Base-by-base conservation (phyloP, 2,329 filamentous ascomycete genomes). In the Colletotrichum sp. region DNA sequence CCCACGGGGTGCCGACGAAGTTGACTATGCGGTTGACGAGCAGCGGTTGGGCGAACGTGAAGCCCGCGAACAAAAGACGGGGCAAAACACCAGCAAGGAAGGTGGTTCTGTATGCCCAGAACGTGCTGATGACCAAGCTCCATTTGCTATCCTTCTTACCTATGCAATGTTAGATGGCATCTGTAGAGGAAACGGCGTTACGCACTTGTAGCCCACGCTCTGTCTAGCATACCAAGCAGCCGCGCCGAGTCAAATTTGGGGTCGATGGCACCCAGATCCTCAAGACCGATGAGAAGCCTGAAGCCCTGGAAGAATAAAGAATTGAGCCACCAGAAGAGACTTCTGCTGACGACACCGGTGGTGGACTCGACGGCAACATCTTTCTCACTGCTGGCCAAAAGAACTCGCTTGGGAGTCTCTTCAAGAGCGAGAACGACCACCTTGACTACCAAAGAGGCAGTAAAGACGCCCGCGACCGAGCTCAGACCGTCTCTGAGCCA, bases 11-110 rank as follows among this genome's bases (percentile, higher is more conserved):
- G 18, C 81, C 78, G 4, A 85, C 81, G n/a, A 82, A 83, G 8
- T 74, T 65, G 28, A 87, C 81, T 1, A 83, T 78, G 2, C 82
- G 79, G 32, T 83, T 81, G 77, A 89, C 84, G 28, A 89, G 84
- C 28, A 89, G 86, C 0, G 88, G 87, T 49, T 89, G 88, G 7
- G 85, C 82, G 69, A 88, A 88, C 8, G 79, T 84, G 78, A 89
- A 88, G 6, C 81, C 87, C 2, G 82, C 83, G 28, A 83, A 82
- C 12, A 82, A 80, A 4, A 88, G 78, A 0, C 87, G 83, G 4
- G 87, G 85, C 6, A 84, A 55, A 6, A 88, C 79, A 0, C 81
- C 82, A 2, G 81, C 79, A 3, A 82, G 26, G 8, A 86, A 78
- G 5, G 83, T 80, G 79, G 79, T 79, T 26, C 80, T 82, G 67